A percentile compares a stretch with the other conserved stretches of the same genome.
These are phyloP conservation scores for Candida ovalis DNA, from an alignment of 805 yeast genomes.

Conservation along the genomic window DNA sequence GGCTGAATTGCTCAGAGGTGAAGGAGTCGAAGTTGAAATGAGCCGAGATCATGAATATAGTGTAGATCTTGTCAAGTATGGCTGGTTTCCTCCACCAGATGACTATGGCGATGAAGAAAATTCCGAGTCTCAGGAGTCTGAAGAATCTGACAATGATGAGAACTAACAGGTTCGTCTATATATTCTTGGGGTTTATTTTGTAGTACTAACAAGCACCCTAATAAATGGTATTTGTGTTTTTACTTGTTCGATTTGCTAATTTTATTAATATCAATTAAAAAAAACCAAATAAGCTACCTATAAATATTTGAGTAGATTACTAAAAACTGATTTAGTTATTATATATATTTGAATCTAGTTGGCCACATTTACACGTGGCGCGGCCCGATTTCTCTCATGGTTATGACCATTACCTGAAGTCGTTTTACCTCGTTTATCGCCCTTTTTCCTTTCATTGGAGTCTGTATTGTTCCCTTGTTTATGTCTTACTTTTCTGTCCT, in stretches of 20 bases:
- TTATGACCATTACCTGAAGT: not conserved
- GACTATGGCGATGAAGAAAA: conserved; percentile 2
- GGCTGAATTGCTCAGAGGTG: conserved; percentile 39
- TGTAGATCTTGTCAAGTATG: conserved; percentile 44
- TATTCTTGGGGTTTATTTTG: no score
- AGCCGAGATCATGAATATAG: conserved; percentile 27
- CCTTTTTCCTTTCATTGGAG: not conserved
- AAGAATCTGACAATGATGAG: not conserved
- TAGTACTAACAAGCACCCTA: no score
- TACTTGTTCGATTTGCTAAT: no score
- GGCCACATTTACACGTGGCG: not conserved
- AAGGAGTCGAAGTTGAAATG: conserved; percentile 41
- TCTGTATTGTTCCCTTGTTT: not conserved
- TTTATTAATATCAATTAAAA: no score
- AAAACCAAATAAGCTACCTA: not conserved
- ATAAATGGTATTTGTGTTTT: no score
- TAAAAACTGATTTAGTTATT: not conserved
- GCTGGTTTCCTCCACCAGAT: conserved; percentile 66
- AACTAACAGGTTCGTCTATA: no score
- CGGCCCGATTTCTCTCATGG: not conserved
- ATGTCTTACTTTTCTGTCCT: not conserved
- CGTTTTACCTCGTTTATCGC: not conserved
- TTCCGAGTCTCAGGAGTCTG: not conserved
- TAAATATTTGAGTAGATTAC: not conserved
- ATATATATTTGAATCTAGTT: not conserved